These are phyloP conservation scores for Saitozyma podzolica DNA, from an alignment of 768 basidiomycete species.

Conservation along the genomic window DNA sequence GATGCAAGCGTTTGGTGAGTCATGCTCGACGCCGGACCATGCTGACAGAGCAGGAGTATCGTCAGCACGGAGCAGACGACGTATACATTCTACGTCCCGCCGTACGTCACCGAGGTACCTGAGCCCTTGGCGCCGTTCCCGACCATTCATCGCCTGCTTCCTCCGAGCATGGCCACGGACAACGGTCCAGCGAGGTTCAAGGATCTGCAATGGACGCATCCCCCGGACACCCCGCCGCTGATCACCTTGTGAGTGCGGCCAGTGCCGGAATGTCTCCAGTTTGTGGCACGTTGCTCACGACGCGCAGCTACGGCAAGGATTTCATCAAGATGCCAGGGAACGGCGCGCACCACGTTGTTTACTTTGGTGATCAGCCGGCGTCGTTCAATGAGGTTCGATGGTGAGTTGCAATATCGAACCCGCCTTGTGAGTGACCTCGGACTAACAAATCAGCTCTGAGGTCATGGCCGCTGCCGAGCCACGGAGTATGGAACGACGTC, in stretches of 20 bases:
- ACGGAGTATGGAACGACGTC: background rate
- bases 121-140: slow-evolving; percentile 45
- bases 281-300: background rate
- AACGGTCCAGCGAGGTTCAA: slow-evolving; percentile 23
- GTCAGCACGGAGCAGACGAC: slow-evolving; percentile 45
- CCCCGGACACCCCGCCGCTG: slow-evolving; percentile 23
- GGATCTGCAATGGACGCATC: too few species aligned
- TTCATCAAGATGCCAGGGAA: slow-evolving; percentile 36
- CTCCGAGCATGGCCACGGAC: slow-evolving; percentile 24
- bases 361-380: slow-evolving; percentile 39
- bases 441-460: slow-evolving; percentile 2
- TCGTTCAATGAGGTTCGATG: slow-evolving; percentile 41
- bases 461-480: slow-evolving; percentile 17
- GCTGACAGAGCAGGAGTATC: slow-evolving; percentile 35
- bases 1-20: slow-evolving; percentile 38
- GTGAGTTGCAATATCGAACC: slow-evolving; percentile 20
- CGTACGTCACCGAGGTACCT: slow-evolving; percentile 15
- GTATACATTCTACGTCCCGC: slow-evolving; percentile 45
- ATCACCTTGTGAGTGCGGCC: slow-evolving; percentile 39
- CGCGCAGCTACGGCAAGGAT: background rate
- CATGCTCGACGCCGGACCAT: background rate
- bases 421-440: background rate
- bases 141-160: slow-evolving; percentile 18
- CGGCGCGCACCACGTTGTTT: slow-evolving; percentile 29
- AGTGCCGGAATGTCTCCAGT: too few species aligned